Percentiles rank a stretch among this genome's conserved stretches.
phyloP scores from a whole-genome alignment of 2,329 filamentous ascomycete species.

The Penicillium nordicum region DNA sequence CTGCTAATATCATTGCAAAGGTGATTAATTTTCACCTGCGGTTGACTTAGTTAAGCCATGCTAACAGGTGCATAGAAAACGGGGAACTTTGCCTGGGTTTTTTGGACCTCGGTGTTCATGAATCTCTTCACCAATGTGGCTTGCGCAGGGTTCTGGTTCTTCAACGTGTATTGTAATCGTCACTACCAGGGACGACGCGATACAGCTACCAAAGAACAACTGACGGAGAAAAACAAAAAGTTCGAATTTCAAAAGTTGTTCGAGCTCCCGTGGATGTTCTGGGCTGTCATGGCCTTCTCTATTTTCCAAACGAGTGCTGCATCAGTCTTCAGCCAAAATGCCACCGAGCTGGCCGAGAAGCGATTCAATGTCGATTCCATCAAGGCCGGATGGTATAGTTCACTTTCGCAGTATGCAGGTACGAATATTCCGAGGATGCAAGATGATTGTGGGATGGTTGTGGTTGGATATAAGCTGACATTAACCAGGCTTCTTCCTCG shows the following conservation, averaged over 20 bases:
- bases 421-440: neutral
- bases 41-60: neutral
- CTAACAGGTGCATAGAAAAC: constrained; percentile 42
- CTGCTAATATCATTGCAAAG: constrained; percentile 57
- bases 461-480: neutral
- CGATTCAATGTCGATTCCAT: constrained; percentile 55
- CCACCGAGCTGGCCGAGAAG: constrained; percentile 60
- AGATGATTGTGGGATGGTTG: neutral
- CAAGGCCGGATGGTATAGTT: constrained; percentile 59
- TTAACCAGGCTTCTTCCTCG: constrained; percentile 52
- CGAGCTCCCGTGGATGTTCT: constrained; percentile 59
- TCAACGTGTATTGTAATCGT: constrained; percentile 51
- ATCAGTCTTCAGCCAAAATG: constrained; percentile 54
- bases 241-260: constrained; percentile 57
- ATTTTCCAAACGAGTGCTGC: constrained; percentile 59
- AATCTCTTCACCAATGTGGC: constrained; percentile 60
- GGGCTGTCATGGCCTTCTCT: constrained; percentile 54
- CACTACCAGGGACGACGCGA: constrained; percentile 50
- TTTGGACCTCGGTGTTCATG: constrained; percentile 63
- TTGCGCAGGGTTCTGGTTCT: constrained; percentile 54
- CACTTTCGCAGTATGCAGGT: constrained; percentile 54
- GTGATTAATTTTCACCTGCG: constrained; percentile 14
- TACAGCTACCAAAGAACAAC: constrained; percentile 55
- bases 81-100: constrained; percentile 61
- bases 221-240: constrained; percentile 59